Conservation (phyloP, 257 asterid genomes). For the Mentha longifolia region DNA sequence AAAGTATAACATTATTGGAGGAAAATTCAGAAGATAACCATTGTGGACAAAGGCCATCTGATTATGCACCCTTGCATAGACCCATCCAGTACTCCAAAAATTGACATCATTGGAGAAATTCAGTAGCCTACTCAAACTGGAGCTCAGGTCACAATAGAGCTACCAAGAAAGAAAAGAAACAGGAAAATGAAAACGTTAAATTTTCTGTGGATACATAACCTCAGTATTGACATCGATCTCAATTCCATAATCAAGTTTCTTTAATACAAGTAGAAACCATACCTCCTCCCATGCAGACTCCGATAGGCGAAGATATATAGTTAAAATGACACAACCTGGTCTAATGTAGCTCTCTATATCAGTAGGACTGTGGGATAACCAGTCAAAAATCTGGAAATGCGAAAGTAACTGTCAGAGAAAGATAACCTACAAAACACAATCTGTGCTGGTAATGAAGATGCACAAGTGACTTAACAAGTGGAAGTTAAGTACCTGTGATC, state of each 20-base stretch:
- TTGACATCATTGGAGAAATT: conserved; percentile 53
- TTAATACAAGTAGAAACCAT: conserved; percentile 25
- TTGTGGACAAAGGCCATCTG: conserved; percentile 61
- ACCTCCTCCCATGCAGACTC: conserved; percentile 89
- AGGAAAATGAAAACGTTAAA: conserved; percentile 17
- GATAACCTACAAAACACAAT: not conserved
- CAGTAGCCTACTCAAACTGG: conserved; percentile 72
- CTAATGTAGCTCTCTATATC: conserved; percentile 95
- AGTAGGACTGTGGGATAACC: conserved; percentile 85
- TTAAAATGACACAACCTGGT: conserved; percentile 85
- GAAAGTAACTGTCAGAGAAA: conserved; percentile 31
- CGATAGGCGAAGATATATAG: conserved; percentile 65
- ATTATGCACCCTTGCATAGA: conserved; percentile 70
- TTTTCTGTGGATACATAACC: conserved; percentile 22
- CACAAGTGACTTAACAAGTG: conserved; percentile 22
- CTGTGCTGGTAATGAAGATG: not conserved
- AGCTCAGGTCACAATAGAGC: conserved; percentile 67
- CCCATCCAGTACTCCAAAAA: conserved; percentile 87
- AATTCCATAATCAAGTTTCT: conserved; percentile 19
- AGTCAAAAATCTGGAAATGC: conserved; percentile 77
- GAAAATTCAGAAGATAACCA: conserved; percentile 46
- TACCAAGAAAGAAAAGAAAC: conserved; percentile 39
- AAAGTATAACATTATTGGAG: conserved; percentile 4
- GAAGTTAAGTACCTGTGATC: conserved; percentile 62
- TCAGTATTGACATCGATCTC: not conserved